Evolutionary conservation across 1,284 basidiomycete genomes (phyloP), one percentile per base, ranked within the genome.

Genomic region (Heliocybe sulcata): DNA sequence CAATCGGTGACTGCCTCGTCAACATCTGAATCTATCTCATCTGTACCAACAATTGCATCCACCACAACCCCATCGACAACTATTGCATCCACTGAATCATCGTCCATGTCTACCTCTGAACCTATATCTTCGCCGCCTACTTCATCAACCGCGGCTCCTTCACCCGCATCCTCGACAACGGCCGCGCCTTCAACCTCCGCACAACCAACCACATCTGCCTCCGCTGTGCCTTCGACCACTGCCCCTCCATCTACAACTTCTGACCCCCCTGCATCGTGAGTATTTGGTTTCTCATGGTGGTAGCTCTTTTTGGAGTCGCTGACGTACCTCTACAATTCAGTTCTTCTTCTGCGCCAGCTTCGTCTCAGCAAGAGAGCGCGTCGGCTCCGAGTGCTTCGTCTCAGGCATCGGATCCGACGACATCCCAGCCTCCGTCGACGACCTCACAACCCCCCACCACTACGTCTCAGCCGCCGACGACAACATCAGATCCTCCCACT

Each of bases 401-500:
- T 4, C 29, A 31, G 29, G 23, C 42, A 16, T 16, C 42, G 4
- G 16, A 4, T 4, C 19, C 42, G 8, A 54, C 60, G 1, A 45
- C 56, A 12, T 49, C 59, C 20, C 55, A 56, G 14, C 27, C 61
- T 19, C 50, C 62, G 35, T 35, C 59, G 20, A 47, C 55, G 25
- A 35, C 58, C 25, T 55, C 52, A 4, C 25, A 61, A 12, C 33
- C 57, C 10, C 49, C 65, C 2, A 22, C 59, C 11, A 50, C 62
- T 4, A 45, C 58, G 25, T 56, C 52, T 4, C 35, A 61, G n/a
- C 35, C 57, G 19, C 23, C 59, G 9, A 53, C 64, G 1, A 25
- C 59, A 14, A 51, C 62, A 2, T 35, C 58, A 22, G 51, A 60
- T 29, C 52, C 62, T 26, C 42, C 60, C 31, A 55, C 65, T 4